Evolutionary conservation across 1,139 yeast species (phyloP).

Genomic region (Magnusiomyces magnusii): DNA sequence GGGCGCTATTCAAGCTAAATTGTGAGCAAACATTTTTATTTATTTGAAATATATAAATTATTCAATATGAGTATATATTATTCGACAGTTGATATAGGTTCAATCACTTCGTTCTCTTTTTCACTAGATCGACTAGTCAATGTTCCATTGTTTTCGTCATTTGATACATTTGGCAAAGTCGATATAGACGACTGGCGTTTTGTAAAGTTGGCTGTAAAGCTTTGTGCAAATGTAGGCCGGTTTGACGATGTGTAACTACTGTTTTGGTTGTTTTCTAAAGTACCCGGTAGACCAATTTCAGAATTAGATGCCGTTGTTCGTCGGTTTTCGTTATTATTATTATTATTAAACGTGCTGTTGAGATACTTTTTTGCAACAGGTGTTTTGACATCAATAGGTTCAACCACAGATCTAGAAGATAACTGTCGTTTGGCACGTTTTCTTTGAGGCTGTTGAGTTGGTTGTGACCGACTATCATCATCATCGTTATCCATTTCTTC

Average conservation of each 20-base stretch:
- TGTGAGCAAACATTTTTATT: constrained; percentile 13
- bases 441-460: background rate
- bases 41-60: too few species aligned
- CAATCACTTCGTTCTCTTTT: too few species aligned
- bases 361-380: background rate
- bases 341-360: background rate
- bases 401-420: background rate
- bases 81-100: too few species aligned
- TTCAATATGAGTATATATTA: too few species aligned
- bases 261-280: too few species aligned
- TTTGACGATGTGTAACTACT: too few species aligned
- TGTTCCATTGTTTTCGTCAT: background rate
- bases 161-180: background rate
- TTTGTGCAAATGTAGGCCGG: background rate
- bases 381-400: background rate
- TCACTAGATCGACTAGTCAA: too few species aligned
- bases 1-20: constrained; percentile 45
- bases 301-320: too few species aligned
- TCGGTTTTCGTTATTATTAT: too few species aligned
- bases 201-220: background rate
- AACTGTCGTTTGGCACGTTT: background rate
- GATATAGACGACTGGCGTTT: background rate
- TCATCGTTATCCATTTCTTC: background rate
- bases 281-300: too few species aligned
- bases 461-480: background rate